Percentiles rank a stretch among this genome's conserved stretches.
Evolutionary conservation across 192 early-diverging fungal genomes (phyloP).

Genomic region (Gigaspora rosea): DNA sequence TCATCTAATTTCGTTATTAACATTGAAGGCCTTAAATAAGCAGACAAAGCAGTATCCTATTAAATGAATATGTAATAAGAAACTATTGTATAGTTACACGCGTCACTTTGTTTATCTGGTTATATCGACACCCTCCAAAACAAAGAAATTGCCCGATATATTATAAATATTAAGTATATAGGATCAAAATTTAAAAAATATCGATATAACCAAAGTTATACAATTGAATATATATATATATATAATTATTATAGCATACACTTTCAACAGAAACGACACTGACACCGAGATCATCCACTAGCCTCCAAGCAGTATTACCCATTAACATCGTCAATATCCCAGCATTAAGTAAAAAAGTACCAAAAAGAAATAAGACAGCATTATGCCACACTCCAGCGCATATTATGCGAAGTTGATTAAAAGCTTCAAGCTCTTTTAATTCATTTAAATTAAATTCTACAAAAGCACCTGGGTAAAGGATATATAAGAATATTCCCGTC

Average conservation of each 20-base stretch:
- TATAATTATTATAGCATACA: slow-evolving; percentile 31
- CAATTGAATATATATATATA: background rate
- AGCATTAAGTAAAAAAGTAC: slow-evolving; percentile 42
- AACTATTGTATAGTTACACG: too few species aligned
- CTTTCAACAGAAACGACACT: slow-evolving; percentile 59
- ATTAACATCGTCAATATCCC: slow-evolving; percentile 49
- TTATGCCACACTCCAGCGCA: slow-evolving; percentile 84
- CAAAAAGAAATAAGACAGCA: slow-evolving; percentile 49
- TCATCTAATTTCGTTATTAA: slow-evolving; percentile 52
- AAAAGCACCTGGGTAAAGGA: slow-evolving; percentile 80
- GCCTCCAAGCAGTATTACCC: slow-evolving; percentile 51
- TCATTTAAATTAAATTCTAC: slow-evolving; percentile 58
- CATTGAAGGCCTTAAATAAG: slow-evolving; percentile 45
- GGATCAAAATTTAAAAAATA: too few species aligned
- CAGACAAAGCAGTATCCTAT: slow-evolving; percentile 51
- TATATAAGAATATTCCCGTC: slow-evolving; percentile 66
- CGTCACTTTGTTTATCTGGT: too few species aligned
- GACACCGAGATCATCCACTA: slow-evolving; percentile 51
- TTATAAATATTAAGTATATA: too few species aligned
- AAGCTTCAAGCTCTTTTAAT: slow-evolving; percentile 46
- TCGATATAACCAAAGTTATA: too few species aligned
- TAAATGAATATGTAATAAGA: background rate
- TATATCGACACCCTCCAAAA: too few species aligned
- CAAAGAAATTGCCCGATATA: too few species aligned
- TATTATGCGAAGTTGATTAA: slow-evolving; percentile 57